Evolutionary conservation across 495 filamentous ascomycete genomes (phyloP), one percentile per base, ranked within the genome.

Genomic region (Neurospora africana): DNA sequence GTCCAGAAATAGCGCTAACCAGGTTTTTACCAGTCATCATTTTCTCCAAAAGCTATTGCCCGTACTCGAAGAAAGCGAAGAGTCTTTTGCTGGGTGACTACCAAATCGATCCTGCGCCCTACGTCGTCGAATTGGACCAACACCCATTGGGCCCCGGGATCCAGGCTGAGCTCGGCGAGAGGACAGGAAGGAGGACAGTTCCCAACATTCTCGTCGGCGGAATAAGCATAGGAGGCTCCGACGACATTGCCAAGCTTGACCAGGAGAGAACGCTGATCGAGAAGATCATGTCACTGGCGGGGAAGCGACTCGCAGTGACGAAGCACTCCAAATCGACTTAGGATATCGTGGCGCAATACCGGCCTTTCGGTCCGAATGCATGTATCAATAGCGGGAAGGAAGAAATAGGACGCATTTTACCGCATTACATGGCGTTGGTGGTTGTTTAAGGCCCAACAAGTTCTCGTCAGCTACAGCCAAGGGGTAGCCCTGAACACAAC

Each of bases 1-100:
- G 7, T 17, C 5, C 11, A 72, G 37, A 36, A 36, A 73, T 76
- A 61, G 76, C 65, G 38, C 81, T 81, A 76, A 76, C 68, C 17
- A 21, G n/a, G 37, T 35, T 23, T 2, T 23, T 61, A 67, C 38
- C 77, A 94, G 92, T 98, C 68, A 92, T 98, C 76, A 92, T 99
- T 69, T 98, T 98, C 84, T 97, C 93, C 70, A 98, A 98, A 81
- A 89, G 91, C 2, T 97, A 93, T 81, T 99, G 95, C 81, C 93
- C 91, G 0, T 89, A 88, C 83, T 97, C 94, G 61, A 87, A 86
- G 73, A 88, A 86, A 74, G 95, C 95, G 17, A 99, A 99, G 81
- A 80, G 81, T 10, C 89, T 98, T 72, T 87, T 98, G 36, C 85
- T 97, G 35, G 87, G 92, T 5, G 87, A 89, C 74, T 98, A 98